Evolutionary conservation across 2,329 filamentous ascomycete genomes (phyloP).

Genomic region (Keithomyces neogunnii): DNA sequence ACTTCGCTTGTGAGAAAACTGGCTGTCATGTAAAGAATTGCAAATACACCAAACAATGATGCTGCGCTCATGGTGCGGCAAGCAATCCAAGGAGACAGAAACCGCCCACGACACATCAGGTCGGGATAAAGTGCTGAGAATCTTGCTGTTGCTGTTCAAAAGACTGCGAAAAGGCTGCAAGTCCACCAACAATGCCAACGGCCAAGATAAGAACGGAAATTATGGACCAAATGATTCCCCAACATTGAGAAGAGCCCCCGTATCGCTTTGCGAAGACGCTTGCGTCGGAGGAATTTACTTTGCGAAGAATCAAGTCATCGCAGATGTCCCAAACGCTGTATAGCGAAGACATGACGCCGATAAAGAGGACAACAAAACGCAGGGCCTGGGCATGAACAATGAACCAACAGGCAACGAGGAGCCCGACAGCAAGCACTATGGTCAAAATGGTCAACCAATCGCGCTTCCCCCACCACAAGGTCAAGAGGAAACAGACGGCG

Average conservation of each 20-base stretch:
- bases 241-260: conserved; percentile 71
- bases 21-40: too few relatives aligned
- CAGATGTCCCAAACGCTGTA: conserved; percentile 84
- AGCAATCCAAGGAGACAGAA: too few relatives aligned
- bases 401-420: conserved; percentile 71
- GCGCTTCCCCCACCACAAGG: conserved; percentile 70
- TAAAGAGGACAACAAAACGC: conserved; percentile 68
- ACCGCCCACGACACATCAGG: conserved; percentile 13
- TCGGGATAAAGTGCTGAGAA: conserved; percentile 57
- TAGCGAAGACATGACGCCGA: conserved; percentile 72
- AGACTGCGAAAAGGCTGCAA: conserved; percentile 67
- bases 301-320: conserved; percentile 71
- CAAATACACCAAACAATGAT: too few relatives aligned
- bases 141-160: conserved; percentile 60
- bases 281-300: conserved; percentile 72
- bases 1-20: too few relatives aligned
- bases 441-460: conserved; percentile 73
- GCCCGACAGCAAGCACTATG: conserved; percentile 58
- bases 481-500: conserved; percentile 67
- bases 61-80: too few relatives aligned
- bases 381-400: conserved; percentile 67
- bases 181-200: conserved; percentile 62
- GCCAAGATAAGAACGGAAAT: conserved; percentile 66
- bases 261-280: conserved; percentile 72
- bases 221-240: conserved; percentile 72